Evolutionary conservation across 768 basidiomycete genomes (phyloP).

Genomic region (Suillus decipiens): DNA sequence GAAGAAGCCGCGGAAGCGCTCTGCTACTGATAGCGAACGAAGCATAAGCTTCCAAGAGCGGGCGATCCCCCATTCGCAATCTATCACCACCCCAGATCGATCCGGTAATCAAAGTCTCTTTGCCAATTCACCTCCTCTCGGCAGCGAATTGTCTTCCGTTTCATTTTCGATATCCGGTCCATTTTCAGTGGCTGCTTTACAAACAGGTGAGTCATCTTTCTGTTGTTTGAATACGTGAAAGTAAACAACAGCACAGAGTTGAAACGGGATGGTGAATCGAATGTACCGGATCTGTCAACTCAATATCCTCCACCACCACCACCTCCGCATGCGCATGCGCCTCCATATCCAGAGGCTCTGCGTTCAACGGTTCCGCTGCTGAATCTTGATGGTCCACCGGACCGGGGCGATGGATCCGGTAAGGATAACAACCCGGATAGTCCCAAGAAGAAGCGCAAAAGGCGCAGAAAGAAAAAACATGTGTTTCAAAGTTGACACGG

Average conservation of each 20-base stretch:
- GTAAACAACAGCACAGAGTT: not conserved
- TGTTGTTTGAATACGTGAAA: not conserved
- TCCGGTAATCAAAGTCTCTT: not conserved
- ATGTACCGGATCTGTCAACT: not conserved
- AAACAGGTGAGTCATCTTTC: not conserved
- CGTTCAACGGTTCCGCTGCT: slow-evolving; percentile 45
- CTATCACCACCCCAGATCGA: slow-evolving; percentile 2
- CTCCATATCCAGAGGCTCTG: slow-evolving; percentile 22
- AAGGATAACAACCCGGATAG: slow-evolving; percentile 20
- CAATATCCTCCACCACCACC: not conserved
- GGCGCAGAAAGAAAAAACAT: slow-evolving; percentile 55
- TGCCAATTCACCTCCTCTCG: not conserved
- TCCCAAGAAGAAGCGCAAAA: slow-evolving; percentile 56
- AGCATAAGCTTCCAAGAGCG: not conserved
- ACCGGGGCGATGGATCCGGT: slow-evolving; percentile 18
- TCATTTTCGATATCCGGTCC: slow-evolving; percentile 6
- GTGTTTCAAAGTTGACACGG: not conserved
- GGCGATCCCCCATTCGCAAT: not conserved
- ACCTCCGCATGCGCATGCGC: slow-evolving; percentile 8
- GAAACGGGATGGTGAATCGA: slow-evolving; percentile 6
- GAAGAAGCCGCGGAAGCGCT: not conserved
- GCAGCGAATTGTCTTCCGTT: not conserved
- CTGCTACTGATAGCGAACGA: not conserved
- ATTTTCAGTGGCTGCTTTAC: not conserved
- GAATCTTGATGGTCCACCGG: slow-evolving; percentile 56